Percentiles rank a stretch among this genome's conserved stretches.
Conservation (phyloP, 805 yeast genomes). For the Candida peoriensis region DNA sequence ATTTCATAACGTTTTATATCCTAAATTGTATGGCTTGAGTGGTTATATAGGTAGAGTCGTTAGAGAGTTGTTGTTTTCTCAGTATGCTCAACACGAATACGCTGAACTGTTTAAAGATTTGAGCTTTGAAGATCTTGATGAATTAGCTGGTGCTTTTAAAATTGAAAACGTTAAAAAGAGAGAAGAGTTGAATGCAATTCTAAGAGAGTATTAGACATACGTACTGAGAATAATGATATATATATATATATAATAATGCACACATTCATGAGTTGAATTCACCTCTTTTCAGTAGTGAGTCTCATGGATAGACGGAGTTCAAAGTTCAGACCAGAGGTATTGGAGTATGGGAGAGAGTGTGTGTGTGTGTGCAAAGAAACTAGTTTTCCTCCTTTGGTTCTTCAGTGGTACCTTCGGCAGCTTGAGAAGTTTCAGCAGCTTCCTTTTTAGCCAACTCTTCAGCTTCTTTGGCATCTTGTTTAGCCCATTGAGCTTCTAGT, state of each 20-base stretch:
- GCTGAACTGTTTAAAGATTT: conserved; percentile 40
- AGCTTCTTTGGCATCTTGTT: conserved; percentile 37
- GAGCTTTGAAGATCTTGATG: conserved; percentile 42
- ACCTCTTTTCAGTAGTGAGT: no score
- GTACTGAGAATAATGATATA: no score
- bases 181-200: conserved; percentile 32
- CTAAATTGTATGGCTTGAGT: conserved; percentile 33
- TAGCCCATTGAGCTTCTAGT: conserved; percentile 49
- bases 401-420: conserved; percentile 3
- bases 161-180: conserved; percentile 40
- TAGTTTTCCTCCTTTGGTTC: neutral
- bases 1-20: conserved; percentile 36
- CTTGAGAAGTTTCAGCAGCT: conserved; percentile 12
- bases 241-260: no score
- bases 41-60: conserved; percentile 35
- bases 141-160: conserved; percentile 46
- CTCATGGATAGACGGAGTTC: no score
- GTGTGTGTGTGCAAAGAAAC: no score
- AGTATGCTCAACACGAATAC: conserved; percentile 39
- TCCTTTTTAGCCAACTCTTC: conserved; percentile 5
- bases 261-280: neutral
- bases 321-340: no score
- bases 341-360: no score
- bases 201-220: conserved; percentile 10
- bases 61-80: conserved; percentile 39